These are phyloP conservation scores for Rhizophlyctis rosea DNA, from an alignment of 192 early-diverging fungal genomes.

Conservation along the genomic window DNA sequence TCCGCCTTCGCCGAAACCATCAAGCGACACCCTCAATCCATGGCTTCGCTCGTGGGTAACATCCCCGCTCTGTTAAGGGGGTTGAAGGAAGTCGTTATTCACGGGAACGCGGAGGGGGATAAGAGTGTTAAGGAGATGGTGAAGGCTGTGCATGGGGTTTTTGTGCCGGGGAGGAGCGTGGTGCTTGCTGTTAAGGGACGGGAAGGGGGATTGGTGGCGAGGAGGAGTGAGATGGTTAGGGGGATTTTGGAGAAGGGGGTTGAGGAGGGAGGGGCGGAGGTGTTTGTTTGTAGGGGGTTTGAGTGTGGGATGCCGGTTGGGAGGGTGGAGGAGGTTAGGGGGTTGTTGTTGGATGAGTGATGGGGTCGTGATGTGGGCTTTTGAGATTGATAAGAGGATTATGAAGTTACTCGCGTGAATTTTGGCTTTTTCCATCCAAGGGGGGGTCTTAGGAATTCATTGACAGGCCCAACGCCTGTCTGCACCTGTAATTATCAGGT, in stretches of 20 bases:
- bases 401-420: too few relatives aligned
- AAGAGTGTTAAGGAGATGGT: not conserved
- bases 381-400: too few relatives aligned
- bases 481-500: too few relatives aligned
- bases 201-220: slow-evolving; percentile 12
- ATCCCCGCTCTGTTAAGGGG: slow-evolving; percentile 33
- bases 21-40: slow-evolving; percentile 32
- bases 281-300: slow-evolving; percentile 54
- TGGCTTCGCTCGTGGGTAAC: slow-evolving; percentile 40
- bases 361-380: too few relatives aligned
- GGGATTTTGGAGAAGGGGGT: slow-evolving; percentile 17
- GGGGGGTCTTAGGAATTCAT: too few relatives aligned
- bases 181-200: slow-evolving; percentile 3
- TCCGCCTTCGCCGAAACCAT: slow-evolving; percentile 26
- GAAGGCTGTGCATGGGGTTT: slow-evolving; percentile 17
- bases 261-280: slow-evolving; percentile 1
- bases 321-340: slow-evolving; percentile 26
- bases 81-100: slow-evolving; percentile 40
- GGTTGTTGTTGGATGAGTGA: slow-evolving; percentile 1
- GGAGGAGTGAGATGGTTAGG: slow-evolving; percentile 24
- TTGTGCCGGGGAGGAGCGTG: slow-evolving; percentile 44
- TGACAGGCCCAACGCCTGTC: too few relatives aligned
- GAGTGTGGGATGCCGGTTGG: slow-evolving; percentile 52
- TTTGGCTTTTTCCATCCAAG: too few relatives aligned
- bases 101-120: not conserved